These are phyloP conservation scores for Elsinoe batatas DNA, from an alignment of 2,329 filamentous ascomycete genomes.

Conservation along the genomic window DNA sequence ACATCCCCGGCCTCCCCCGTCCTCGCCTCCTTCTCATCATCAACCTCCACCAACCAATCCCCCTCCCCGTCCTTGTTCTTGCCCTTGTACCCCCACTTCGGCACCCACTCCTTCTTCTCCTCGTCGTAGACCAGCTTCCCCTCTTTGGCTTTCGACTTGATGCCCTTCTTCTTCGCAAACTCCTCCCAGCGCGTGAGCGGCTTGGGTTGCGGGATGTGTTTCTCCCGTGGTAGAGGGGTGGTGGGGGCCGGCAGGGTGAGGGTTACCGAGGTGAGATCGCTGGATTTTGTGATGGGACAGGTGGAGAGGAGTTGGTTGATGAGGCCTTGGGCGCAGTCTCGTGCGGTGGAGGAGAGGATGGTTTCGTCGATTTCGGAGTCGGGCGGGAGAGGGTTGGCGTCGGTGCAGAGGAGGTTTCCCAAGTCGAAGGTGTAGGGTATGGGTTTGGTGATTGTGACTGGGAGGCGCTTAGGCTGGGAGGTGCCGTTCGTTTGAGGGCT, in stretches of 20 bases:
- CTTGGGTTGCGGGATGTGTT: conserved; percentile 74
- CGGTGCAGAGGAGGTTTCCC: conserved; percentile 72
- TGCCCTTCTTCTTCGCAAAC: conserved; percentile 95
- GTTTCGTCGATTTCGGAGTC: conserved; percentile 35
- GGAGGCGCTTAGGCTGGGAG: conserved; percentile 15
- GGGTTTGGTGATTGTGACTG: conserved; percentile 49
- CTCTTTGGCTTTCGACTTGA: conserved; percentile 77
- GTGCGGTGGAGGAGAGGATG: conserved; percentile 58
- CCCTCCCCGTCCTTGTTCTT: conserved; percentile 74
- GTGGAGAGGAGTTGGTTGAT: conserved; percentile 91
- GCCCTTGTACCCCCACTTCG: conserved; percentile 90
- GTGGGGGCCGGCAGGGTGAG: conserved; percentile 62
- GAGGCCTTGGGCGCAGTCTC: conserved; percentile 82
- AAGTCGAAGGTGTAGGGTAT: conserved; percentile 91
- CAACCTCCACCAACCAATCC: conserved; percentile 88
- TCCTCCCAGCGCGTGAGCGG: conserved; percentile 87
- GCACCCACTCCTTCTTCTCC: conserved; percentile 74
- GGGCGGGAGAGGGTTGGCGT: conserved; percentile 69
- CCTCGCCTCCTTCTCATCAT: conserved; percentile 52
- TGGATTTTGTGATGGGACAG: conserved; percentile 63
- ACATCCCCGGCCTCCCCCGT: conserved; percentile 47
- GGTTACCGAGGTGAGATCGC: conserved; percentile 54
- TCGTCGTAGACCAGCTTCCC: conserved; percentile 78
- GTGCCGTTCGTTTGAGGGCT: conserved; percentile 8
- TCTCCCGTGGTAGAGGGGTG: conserved; percentile 76